Evolutionary conservation across 148 eudicot species (phyloP), one percentile per base, ranked within the genome.

Genomic region (Simmondsia chinensis): DNA sequence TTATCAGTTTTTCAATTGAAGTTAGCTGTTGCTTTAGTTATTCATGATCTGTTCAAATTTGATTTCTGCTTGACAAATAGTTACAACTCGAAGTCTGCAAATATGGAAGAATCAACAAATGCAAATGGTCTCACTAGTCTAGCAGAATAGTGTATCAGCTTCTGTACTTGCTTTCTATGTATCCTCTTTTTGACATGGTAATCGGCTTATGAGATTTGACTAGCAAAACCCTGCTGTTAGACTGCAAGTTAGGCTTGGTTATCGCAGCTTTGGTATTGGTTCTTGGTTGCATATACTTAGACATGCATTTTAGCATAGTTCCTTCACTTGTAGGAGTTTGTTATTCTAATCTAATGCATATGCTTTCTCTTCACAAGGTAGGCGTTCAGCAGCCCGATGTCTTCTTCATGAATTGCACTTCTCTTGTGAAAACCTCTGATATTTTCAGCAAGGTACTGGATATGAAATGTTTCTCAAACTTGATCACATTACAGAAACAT

Each of bases 381-480:
- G 73, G 70, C 7, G 47, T 74, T 54, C 69, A 60, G 52, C 64
- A 69, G 27, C 95, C 86, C 2, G 86, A 91, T 72, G 69, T 82
- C 15, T 47, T 91, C 52, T 63, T 74, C 29, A 54, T 91, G 63
- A 85, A 82, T 48, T 91, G 99, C 56, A 91, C 94, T 45, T 71
- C 95, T 47, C 64, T 91, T 7, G 41, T 77, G 15, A 79, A 64
- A 35, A 64, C 83, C 0, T 61, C 86, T 4, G 95, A 91, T 24
- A 69, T 91, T 60, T 91, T 85, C 52, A 75, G 68, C 42, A 91
- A 91, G 99, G 99, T 91, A 85, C 8, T 10, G 20, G 25, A 33
- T n/a, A 11, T 43, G 24, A 21, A 7, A 11, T 3, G 6, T 15
- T 28, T 12, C 18, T 15, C 9, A 9, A 8, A 21, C 37, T 16